Evolutionary conservation across 116 monocot species (phyloP).

Genomic region (Cymodocea nodosa): DNA sequence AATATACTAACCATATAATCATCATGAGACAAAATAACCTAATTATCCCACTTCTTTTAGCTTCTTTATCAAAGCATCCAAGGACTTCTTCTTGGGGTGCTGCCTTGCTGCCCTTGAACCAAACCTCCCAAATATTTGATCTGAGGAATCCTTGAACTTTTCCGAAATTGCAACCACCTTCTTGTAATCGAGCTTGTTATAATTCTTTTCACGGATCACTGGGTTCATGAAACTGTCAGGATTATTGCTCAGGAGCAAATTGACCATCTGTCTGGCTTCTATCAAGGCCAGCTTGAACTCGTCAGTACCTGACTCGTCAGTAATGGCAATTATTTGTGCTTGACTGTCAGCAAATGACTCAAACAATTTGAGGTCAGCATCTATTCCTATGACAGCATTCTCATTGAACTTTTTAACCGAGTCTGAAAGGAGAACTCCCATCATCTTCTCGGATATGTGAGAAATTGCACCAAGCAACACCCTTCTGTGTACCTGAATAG

Average conservation of each 20-base stretch:
- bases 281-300: constrained; percentile 51
- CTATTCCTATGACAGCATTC: constrained; percentile 69
- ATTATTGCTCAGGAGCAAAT: constrained; percentile 67
- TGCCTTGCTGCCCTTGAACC: constrained; percentile 54
- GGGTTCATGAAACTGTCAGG: constrained; percentile 88
- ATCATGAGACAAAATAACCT: not conserved
- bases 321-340: constrained; percentile 26
- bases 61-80: constrained; percentile 87
- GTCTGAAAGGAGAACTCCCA: constrained; percentile 65
- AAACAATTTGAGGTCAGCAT: constrained; percentile 61
- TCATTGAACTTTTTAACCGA: constrained; percentile 73
- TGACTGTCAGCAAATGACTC: constrained; percentile 76
- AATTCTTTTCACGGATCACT: constrained; percentile 88
- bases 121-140: constrained; percentile 73
- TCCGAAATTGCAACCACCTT: constrained; percentile 69
- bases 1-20: not conserved
- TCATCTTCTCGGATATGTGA: constrained; percentile 76
- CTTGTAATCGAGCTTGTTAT: constrained; percentile 81
- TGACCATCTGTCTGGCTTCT: constrained; percentile 88
- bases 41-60: constrained; percentile 74
- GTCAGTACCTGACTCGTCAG: constrained; percentile 23
- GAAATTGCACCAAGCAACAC: constrained; percentile 46
- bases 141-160: constrained; percentile 88
- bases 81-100: constrained; percentile 80
- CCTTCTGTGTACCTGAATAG: constrained; percentile 40